Base-by-base conservation (phyloP, 345 rosid species). In the Eucalyptus curtisii region DNA sequence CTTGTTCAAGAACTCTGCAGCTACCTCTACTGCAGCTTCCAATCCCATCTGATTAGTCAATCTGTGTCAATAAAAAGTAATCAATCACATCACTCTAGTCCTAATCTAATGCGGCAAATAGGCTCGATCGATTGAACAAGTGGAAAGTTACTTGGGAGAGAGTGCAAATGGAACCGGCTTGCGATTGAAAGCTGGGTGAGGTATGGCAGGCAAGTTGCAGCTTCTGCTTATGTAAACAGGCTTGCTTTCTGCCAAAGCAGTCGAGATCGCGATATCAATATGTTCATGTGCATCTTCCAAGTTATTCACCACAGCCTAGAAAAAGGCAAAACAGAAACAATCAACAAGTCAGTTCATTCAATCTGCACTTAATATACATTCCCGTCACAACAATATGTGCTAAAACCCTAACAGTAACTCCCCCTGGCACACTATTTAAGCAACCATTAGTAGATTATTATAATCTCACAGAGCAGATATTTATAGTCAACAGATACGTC, bases 211-310 rank as follows among this genome's bases (percentile, higher is more conserved):
- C 91, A 96, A 92, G 90, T 96, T 94, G 85, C 97, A 96, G 93
- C 96, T 82, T 37, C 95, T 53, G 88, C 96, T 96, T 87, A 96
- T 94, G 90, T 96, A 96, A 88, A 96, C 96, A 24, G 97, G 98
- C 90, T 96, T 96, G 95, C 97, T 94, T 90, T 94, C 97, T 91
- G 92, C 94, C 91, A 96, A 90, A 86, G 97, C 92, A 57, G 96
- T 96, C 20, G 95, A 95, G 66, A 96, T 94, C 0, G 97, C 97
- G 15, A 97, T 93, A 85, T 95, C 98, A 16, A 96, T 94, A 91
- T 88, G 87, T 88, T 96, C 95, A 86, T 96, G 98, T 1, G 97
- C 98, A 88, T 96, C 97, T n/a, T 95, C 97, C 94, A 96, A 92
- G 91, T 96, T 92, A 87, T 94, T 96, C 91, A 95, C 95, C 91